Evolutionary conservation across 768 basidiomycete species (phyloP).

Genomic region (Leccinum subtestaceum): DNA sequence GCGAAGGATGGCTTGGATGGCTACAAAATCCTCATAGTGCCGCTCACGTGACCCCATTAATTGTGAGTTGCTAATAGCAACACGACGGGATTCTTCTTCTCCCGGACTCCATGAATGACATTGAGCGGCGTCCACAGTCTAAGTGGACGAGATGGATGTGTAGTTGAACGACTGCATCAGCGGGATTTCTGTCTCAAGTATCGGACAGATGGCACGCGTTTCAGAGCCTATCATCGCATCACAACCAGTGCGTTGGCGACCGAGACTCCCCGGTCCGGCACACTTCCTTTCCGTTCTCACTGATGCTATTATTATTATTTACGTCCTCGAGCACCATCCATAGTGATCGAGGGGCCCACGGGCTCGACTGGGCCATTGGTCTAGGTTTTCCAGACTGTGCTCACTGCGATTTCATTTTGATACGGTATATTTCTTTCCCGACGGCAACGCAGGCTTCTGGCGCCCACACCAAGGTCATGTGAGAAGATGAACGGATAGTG

Average conservation of each 20-base stretch:
- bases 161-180: neutral
- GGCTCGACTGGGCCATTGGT: neutral
- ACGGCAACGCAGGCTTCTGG: conserved; percentile 5
- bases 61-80: conserved; percentile 2
- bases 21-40: conserved; percentile 12
- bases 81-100: neutral
- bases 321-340: too few species aligned
- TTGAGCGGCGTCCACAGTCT: neutral
- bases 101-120: neutral
- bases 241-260: conserved; percentile 21
- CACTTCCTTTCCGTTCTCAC: neutral
- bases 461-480: conserved; percentile 1
- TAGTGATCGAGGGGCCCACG: too few species aligned
- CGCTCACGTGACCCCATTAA: conserved; percentile 19
- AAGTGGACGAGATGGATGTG: neutral
- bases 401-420: conserved; percentile 6
- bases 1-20: neutral
- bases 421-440: neutral
- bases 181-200: neutral
- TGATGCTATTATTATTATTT: neutral
- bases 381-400: neutral
- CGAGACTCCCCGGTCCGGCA: conserved; percentile 1
- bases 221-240: conserved; percentile 10
- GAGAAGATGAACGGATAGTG: conserved; percentile 5
- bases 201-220: neutral